Percentiles rank a stretch among this genome's conserved stretches.
Evolutionary conservation across 768 basidiomycete genomes (phyloP).

Genomic region (Pulveroboletus sp.): DNA sequence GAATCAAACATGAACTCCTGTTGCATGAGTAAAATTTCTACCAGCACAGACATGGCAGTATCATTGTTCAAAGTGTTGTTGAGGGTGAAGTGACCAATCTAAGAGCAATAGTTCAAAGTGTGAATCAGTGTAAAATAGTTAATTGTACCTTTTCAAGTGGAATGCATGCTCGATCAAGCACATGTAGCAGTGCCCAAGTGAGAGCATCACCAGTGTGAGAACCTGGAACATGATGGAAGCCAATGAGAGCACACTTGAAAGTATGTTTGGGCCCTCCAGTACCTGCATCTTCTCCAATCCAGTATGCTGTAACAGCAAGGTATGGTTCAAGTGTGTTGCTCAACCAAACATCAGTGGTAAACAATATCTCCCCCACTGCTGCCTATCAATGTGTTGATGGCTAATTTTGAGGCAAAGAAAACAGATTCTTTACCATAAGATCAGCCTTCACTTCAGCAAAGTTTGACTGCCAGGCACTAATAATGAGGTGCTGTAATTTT

Average conservation of each 20-base stretch:
- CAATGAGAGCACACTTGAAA: slow-evolving; percentile 9
- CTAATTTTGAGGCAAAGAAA: too few relatives aligned
- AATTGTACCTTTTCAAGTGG: not conserved
- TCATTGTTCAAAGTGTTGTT: slow-evolving; percentile 19
- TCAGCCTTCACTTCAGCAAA: too few relatives aligned
- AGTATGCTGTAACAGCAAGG: not conserved
- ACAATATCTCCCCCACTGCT: not conserved
- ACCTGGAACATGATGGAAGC: slow-evolving; percentile 12
- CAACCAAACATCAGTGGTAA: not conserved
- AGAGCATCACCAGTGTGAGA: slow-evolving; percentile 9
- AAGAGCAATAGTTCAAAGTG: slow-evolving; percentile 9
- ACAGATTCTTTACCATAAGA: too few relatives aligned
- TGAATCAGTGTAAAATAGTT: not conserved
- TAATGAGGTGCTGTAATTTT: not conserved
- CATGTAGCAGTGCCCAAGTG: not conserved
- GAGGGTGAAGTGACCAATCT: slow-evolving; percentile 10
- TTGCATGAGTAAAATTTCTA: not conserved
- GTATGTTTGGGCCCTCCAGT: not conserved
- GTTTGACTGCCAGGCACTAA: too few relatives aligned
- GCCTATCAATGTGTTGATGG: not conserved
- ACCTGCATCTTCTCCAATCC: not conserved
- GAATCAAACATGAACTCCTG: not conserved
- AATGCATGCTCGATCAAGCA: slow-evolving; percentile 3
- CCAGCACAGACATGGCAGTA: slow-evolving; percentile 2
- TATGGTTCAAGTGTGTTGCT: not conserved